These are phyloP conservation scores for Colletotrichum musae DNA, from an alignment of 2,329 filamentous ascomycete genomes.

Conservation along the genomic window DNA sequence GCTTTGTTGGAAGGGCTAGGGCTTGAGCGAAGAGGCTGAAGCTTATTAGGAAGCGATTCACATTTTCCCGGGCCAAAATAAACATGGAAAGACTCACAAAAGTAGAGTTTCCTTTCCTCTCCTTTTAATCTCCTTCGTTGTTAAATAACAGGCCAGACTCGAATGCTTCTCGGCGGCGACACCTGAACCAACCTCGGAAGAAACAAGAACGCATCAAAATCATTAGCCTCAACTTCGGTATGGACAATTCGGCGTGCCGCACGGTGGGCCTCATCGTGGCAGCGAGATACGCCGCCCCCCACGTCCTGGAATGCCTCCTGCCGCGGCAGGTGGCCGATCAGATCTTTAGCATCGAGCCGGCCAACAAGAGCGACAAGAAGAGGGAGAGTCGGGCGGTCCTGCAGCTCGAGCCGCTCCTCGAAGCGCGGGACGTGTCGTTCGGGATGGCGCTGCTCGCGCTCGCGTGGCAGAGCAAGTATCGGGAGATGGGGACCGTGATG, in stretches of 20 bases:
- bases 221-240: neutral
- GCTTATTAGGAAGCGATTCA: no score
- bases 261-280: conserved; percentile 34
- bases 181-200: neutral
- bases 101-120: no score
- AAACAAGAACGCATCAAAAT: conserved; percentile 3
- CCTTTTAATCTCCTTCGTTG: no score
- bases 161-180: no score
- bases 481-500: conserved; percentile 43
- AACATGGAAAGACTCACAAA: no score
- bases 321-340: conserved; percentile 15
- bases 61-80: no score
- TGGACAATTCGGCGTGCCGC: conserved; percentile 46
- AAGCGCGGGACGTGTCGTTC: conserved; percentile 42
- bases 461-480: conserved; percentile 22
- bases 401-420: conserved; percentile 41
- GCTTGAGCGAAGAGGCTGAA: no score
- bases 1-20: no score
- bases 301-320: conserved; percentile 6
- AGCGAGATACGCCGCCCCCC: conserved; percentile 31
- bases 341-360: conserved; percentile 21
- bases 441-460: conserved; percentile 40
- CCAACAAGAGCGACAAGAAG: neutral
- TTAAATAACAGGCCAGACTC: no score
- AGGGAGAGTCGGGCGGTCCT: conserved; percentile 9